Evolutionary conservation across 768 basidiomycete genomes (phyloP).

Genomic region (Phylloporus rhodoxanthus): DNA sequence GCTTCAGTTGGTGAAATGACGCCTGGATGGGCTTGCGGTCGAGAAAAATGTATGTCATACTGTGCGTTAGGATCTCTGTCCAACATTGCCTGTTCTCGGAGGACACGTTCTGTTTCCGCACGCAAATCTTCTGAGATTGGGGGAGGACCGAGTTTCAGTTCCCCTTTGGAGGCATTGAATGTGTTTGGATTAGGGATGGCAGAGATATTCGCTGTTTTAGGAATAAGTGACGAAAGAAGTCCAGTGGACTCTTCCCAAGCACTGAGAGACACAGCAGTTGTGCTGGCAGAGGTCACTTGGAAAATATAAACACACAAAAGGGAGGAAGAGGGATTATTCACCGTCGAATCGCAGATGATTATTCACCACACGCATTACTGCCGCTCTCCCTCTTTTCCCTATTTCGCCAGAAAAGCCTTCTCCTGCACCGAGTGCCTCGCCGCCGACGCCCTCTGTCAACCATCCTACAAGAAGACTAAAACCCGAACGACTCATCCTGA

Average conservation of each 20-base stretch:
- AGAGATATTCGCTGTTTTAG: slow-evolving; percentile 39
- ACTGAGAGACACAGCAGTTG: slow-evolving; percentile 54
- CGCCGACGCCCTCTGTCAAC: slow-evolving; percentile 88
- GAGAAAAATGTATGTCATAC: slow-evolving; percentile 54
- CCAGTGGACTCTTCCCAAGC: slow-evolving; percentile 87
- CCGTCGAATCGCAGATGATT: slow-evolving; percentile 89
- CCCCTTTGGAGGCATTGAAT: slow-evolving; percentile 71
- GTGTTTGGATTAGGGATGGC: slow-evolving; percentile 56
- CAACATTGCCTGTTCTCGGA: slow-evolving; percentile 77
- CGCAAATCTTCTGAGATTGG: slow-evolving; percentile 77
- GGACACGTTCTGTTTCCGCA: slow-evolving; percentile 69
- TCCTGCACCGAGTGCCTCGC: slow-evolving; percentile 76
- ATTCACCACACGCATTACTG: slow-evolving; percentile 91
- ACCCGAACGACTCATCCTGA: slow-evolving; percentile 86
- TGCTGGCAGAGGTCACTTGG: slow-evolving; percentile 65
- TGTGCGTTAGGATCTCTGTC: slow-evolving; percentile 64
- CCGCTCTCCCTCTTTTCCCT: slow-evolving; percentile 79
- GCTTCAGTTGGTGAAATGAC: slow-evolving; percentile 57
- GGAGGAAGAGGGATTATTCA: slow-evolving; percentile 30
- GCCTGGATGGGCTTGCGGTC: slow-evolving; percentile 48
- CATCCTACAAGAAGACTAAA: slow-evolving; percentile 91
- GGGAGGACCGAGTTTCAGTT: slow-evolving; percentile 79
- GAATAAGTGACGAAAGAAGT: slow-evolving; percentile 70
- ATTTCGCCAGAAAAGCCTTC: slow-evolving; percentile 76
- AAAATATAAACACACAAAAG: slow-evolving; percentile 17